phyloP scores from a whole-genome alignment of 1,284 basidiomycete species.

The Melampsora americana region DNA sequence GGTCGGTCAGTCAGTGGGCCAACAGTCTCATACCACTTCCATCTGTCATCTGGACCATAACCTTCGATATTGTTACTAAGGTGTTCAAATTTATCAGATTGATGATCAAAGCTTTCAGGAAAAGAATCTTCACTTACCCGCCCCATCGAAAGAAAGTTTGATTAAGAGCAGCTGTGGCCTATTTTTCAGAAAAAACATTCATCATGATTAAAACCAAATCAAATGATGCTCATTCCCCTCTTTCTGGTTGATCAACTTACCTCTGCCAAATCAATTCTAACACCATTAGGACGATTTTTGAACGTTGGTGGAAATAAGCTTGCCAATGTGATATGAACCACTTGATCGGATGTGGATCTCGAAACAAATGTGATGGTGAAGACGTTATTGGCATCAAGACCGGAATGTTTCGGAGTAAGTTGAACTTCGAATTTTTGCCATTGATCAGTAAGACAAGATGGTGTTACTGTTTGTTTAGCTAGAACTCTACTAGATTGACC shows the following conservation, averaged over 20 bases:
- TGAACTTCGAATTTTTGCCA: background rate
- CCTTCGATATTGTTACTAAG: conserved; percentile 1
- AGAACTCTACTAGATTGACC: background rate
- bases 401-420: background rate
- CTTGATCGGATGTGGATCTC: background rate
- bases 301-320: background rate
- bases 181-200: background rate
- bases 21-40: background rate
- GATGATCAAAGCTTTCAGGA: background rate
- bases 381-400: background rate
- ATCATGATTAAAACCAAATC: background rate
- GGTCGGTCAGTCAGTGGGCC: background rate
- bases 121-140: background rate
- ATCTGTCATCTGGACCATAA: background rate
- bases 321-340: background rate
- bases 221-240: background rate
- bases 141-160: background rate
- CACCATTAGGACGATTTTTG: conserved; percentile 3
- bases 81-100: background rate
- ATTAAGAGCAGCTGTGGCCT: conserved; percentile 4
- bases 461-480: background rate
- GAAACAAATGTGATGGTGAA: background rate
- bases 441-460: background rate
- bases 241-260: background rate
- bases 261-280: conserved; percentile 5